Base-by-base conservation (phyloP, 1,284 basidiomycete species). In the Somion occarium region DNA sequence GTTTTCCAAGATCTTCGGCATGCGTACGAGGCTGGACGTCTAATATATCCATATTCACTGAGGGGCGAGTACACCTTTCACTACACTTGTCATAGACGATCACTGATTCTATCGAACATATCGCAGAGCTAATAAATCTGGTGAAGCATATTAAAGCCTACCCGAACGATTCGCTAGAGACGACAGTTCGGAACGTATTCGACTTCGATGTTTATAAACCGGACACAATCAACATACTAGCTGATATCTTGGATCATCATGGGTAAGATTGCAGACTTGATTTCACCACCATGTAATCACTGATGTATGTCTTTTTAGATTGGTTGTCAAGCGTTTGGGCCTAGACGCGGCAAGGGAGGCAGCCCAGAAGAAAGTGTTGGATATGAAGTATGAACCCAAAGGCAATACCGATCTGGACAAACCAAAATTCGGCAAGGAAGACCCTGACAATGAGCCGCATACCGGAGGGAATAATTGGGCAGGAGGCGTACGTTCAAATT, bases 201-300 rank as follows among this genome's bases (percentile, higher is more conserved):
- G 83, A 85, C 60, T 85, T 84, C 54, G 83, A 85, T 58, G 73
- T 84, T 5, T 82, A 82, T 61, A 79, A 76, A 57, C 78, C 77
- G 0, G 82, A 83, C 53, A 81, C 79, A 3, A 80, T 82, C 38
- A 79, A 83, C 43, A 79, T 77, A 58, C 66, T 85, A 15, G 72
- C 70, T 1, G 72, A 77, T 22, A 80, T 85, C 20, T 63, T 85
- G 22, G 68, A 77, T 43, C 75, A 75, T 51, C 80, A 84, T 58
- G 82, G 82, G 82, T 83, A 52, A 20, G 72, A 56, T 22, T 18
- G 26, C 26, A 37, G n/a, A n/a, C n/a, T n/a, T n/a, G n/a, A n/a
- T n/a, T n/a, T n/a, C n/a, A n/a, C n/a, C n/a, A n/a, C n/a, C n/a
- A n/a, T n/a, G n/a, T n/a, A n/a, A n/a, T n/a, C n/a, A n/a, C 39